A percentile compares a stretch with the other conserved stretches of the same genome.
Conservation (phyloP, 345 rosid genomes). For the Eucalyptus globulus region DNA sequence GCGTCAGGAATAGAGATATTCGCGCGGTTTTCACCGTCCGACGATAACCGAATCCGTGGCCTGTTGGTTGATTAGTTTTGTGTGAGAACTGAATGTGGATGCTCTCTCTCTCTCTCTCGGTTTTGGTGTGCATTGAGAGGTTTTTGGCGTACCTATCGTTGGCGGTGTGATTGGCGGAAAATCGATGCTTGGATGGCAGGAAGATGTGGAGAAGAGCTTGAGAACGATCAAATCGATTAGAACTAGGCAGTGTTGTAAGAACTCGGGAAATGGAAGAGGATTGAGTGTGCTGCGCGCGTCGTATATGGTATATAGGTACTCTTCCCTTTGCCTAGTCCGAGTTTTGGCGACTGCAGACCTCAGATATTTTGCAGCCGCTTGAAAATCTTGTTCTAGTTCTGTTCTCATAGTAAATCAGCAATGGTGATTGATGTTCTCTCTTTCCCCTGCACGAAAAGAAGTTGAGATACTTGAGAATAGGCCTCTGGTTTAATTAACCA, state of each 20-base stretch:
- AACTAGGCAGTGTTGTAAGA: background rate
- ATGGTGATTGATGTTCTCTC: background rate
- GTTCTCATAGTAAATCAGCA: background rate
- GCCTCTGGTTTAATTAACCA: background rate
- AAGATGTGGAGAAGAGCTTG: background rate
- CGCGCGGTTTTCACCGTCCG: background rate
- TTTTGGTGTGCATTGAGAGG: background rate
- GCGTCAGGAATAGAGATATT: background rate
- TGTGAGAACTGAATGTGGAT: background rate
- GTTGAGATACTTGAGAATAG: background rate
- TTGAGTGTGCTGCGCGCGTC: background rate
- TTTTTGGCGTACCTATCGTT: rapidly evolving
- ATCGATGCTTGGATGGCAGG: background rate
- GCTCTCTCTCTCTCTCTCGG: background rate
- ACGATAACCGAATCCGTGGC: background rate
- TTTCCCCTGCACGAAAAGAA: background rate
- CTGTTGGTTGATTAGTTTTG: background rate
- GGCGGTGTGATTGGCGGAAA: background rate
- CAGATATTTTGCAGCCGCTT: background rate
- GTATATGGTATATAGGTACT: background rate
- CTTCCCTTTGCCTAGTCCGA: background rate
- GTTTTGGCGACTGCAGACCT: background rate
- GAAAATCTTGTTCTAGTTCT: background rate
- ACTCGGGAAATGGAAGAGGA: background rate
- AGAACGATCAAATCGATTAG: background rate